phyloP scores from a whole-genome alignment of 345 rosid genomes.

The Leavenworthia alabamica region DNA sequence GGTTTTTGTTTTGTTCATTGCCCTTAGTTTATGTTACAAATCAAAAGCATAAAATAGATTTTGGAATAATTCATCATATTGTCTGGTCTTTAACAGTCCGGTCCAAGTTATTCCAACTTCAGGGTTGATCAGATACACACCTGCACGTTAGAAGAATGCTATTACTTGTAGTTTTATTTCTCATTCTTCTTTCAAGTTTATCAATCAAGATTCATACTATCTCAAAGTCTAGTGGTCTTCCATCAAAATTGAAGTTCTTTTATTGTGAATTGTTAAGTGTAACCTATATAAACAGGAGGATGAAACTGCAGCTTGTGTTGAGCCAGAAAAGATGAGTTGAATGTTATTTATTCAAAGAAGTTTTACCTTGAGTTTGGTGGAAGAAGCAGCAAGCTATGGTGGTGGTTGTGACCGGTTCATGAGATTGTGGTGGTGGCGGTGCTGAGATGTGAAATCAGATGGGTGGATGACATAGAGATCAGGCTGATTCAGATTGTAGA shows the following conservation, averaged over 20 bases:
- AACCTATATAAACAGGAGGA: not conserved
- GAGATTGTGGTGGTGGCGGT: slow-evolving; percentile 25
- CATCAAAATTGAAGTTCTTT: not conserved
- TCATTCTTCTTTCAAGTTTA: not conserved
- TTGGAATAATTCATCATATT: not conserved
- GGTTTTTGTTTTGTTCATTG: slow-evolving; percentile 15
- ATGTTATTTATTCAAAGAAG: not conserved
- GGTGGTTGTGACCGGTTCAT: slow-evolving; percentile 49
- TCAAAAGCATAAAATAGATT: slow-evolving; percentile 3
- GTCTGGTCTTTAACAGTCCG: slow-evolving; percentile 3
- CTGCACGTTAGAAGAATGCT: slow-evolving; percentile 12
- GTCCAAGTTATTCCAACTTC: slow-evolving; percentile 9
- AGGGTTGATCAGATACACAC: slow-evolving; percentile 13
- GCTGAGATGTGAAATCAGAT: slow-evolving; percentile 15
- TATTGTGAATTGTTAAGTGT: not conserved
- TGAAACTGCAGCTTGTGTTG: slow-evolving; percentile 11
- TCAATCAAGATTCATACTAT: slow-evolving; percentile 6
- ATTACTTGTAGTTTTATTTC: not conserved
- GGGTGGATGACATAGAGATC: slow-evolving; percentile 40
- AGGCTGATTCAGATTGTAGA: slow-evolving; percentile 29
- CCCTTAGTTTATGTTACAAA: slow-evolving; percentile 24
- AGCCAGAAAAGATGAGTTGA: not conserved
- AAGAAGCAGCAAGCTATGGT: slow-evolving; percentile 26
- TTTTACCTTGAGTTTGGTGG: slow-evolving; percentile 17
- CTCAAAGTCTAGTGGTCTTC: not conserved